Evolutionary conservation across 495 filamentous ascomycete species (phyloP).

Genomic region (Polyplosphaeria fusca): DNA sequence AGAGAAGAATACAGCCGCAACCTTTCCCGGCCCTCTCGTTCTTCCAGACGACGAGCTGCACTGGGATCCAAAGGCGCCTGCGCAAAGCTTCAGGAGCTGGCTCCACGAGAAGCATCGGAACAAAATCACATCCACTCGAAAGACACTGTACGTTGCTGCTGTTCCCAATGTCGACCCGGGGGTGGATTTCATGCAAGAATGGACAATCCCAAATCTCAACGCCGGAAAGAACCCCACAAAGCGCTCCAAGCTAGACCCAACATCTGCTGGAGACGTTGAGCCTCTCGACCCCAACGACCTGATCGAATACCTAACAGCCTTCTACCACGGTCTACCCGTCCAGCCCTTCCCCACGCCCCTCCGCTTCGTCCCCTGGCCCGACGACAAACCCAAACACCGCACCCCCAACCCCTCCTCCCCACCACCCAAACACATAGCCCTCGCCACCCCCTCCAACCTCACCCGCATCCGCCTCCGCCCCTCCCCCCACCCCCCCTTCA

Average conservation of each 20-base stretch:
- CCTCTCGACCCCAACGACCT: slow-evolving; percentile 34
- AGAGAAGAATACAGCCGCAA: background rate
- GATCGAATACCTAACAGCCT: slow-evolving; percentile 54
- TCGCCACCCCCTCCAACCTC: slow-evolving; percentile 39
- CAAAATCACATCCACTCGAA: slow-evolving; percentile 46
- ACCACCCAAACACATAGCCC: slow-evolving; percentile 42
- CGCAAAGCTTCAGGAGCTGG: slow-evolving; percentile 60
- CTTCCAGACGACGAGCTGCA: slow-evolving; percentile 60
- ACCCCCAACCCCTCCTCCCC: background rate
- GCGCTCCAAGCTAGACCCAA: background rate
- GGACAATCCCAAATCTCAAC: slow-evolving; percentile 20
- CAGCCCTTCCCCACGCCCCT: slow-evolving; percentile 43
- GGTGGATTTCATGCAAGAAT: slow-evolving; percentile 39
- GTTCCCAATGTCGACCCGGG: slow-evolving; percentile 42
- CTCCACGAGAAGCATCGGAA: slow-evolving; percentile 49
- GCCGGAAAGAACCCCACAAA: background rate
- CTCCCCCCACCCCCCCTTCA: slow-evolving; percentile 49
- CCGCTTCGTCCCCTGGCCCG: slow-evolving; percentile 49
- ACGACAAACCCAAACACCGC: slow-evolving; percentile 9
- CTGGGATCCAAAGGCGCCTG: slow-evolving; percentile 51
- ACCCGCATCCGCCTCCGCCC: slow-evolving; percentile 55
- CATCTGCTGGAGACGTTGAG: background rate
- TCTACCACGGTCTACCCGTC: slow-evolving; percentile 59
- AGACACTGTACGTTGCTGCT: slow-evolving; percentile 54
- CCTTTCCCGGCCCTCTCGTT: slow-evolving; percentile 59